These are phyloP conservation scores for Saccharomycopsis javanensis DNA, from an alignment of 805 yeast species.

Conservation along the genomic window DNA sequence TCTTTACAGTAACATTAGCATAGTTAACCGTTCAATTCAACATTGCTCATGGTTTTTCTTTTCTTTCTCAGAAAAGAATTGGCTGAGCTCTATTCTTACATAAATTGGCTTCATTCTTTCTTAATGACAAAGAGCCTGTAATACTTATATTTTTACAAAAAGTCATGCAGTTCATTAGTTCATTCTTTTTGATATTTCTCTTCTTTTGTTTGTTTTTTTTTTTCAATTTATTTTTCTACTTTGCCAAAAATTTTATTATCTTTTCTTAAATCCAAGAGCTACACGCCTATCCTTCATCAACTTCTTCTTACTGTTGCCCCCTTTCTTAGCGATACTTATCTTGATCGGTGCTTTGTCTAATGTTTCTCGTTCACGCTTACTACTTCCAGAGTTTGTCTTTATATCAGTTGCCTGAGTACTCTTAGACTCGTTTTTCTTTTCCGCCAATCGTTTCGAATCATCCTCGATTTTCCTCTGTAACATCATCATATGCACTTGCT, in stretches of 20 bases:
- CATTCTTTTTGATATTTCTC: no score
- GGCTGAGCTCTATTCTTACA: no score
- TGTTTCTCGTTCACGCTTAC: slow-evolving; percentile 1
- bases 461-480: slow-evolving; percentile 14
- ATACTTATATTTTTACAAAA: no score
- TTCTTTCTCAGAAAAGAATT: no score
- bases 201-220: neutral
- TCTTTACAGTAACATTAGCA: no score
- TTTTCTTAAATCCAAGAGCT: slow-evolving; percentile 4
- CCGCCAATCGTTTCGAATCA: slow-evolving; percentile 1
- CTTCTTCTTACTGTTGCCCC: neutral
- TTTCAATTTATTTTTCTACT: neutral
- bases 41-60: no score
- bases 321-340: neutral
- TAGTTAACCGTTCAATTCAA: no score
- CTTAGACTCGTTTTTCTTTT: neutral
- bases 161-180: no score
- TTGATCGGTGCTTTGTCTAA: slow-evolving; percentile 1
- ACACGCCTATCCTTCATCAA: neutral
- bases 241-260: neutral
- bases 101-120: no score
- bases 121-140: no score
- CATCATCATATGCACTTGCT: slow-evolving; percentile 16
- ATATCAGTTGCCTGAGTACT: no score
- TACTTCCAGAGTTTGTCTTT: slow-evolving; percentile 1